Base-by-base conservation (phyloP, 352 stramenopile genomes). In the Lagenidium sp. region DNA sequence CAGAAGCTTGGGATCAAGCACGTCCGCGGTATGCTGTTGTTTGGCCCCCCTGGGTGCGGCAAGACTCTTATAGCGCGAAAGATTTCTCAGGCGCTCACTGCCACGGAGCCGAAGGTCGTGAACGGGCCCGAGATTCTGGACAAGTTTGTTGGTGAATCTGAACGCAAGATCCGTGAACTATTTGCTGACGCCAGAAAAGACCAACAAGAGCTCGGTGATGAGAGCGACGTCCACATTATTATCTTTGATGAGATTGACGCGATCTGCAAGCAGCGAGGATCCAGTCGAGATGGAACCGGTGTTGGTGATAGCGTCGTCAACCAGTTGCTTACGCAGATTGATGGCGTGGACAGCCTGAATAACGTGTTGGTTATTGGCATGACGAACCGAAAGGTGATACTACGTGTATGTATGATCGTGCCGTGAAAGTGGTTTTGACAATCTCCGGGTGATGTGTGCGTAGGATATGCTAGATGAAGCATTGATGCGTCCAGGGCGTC, bases 241-340 rank as follows among this genome's bases (percentile, higher is more conserved):
- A 99, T 99, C 61, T 98, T 99, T 56, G 97, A 99, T 69, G 97
- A 99, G 67, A 99, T 99, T 66, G 97, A 99, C 75, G 96, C 97
- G 25, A 99, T 99, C 65, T 99, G 94, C 63, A 99, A 99, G 62
- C 55, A 86, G 38, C 88, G 97, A 65, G 97, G 97, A 41, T 83
- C 70, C 36, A 89, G 74, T 38, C 77, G 80, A 31, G 94, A 97
- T 56, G 81, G 95, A 41, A 99, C 96, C 3, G 96, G 96, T 32
- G 96, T 99, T 21, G 85, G 82, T 21, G 96, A 99, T 64, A 98
- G 81, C 11, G 96, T 99, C 13, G 97, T 99, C 43, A 99, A 99
- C 63, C 97, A 99, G 76, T 63, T 99, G 20, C 76, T 99, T 28
- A 97, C 93, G 25, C 98, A 99, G 67, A 99, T 99, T 57, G 97